Evolutionary conservation across 2,329 filamentous ascomycete genomes (phyloP), one percentile per base, ranked within the genome.

Genomic region (Xylariomycetidae sp.): DNA sequence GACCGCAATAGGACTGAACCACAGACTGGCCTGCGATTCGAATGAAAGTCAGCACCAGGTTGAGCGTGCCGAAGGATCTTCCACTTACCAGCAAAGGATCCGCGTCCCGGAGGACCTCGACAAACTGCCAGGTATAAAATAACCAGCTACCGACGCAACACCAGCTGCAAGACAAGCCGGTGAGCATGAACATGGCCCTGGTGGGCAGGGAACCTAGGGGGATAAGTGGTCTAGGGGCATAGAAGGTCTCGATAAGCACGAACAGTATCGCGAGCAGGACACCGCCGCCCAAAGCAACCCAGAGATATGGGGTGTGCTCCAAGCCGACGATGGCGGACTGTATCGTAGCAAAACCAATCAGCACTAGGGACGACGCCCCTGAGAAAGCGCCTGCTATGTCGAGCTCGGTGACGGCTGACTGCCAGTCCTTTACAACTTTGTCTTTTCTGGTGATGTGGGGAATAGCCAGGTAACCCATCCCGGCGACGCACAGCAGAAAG

Each of bases 301-400:
- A 71, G n/a, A 79, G 63, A 35, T 77, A 77, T 0, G 74, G 61
- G n/a, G n/a, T n/a, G 6, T 64, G 61, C 2, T 58, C 44, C 80
- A 80, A 84, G 2, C 77, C 76, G 2, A 67, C 71, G 0, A 74
- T 62, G 0, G 75, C 69, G 0, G 74, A 78, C 49, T 84, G 77
- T 38, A 80, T 83, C 75, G 77, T 82, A 1, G 78, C 74, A 45
- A 84, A 75, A 50, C 82, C 82, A 57, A 84, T 67, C 13, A 85
- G 61, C 0, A 81, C 63, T 16, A 85, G 59, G 0, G 69, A 70
- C 0, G 63, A 59, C 13, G 82, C 64, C 2, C 79, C 78, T 1
- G 58, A 46, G 1, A 58, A 19, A 0, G 59, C 61, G 1, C 65
- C 66, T 0, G 55, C 54, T 6, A 67, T 36, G 25, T 71, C 68